A percentile compares a stretch with the other conserved stretches of the same genome.
These are phyloP conservation scores for Diaporthe ilicicola DNA, from an alignment of 2,329 filamentous ascomycete genomes.

Conservation along the genomic window DNA sequence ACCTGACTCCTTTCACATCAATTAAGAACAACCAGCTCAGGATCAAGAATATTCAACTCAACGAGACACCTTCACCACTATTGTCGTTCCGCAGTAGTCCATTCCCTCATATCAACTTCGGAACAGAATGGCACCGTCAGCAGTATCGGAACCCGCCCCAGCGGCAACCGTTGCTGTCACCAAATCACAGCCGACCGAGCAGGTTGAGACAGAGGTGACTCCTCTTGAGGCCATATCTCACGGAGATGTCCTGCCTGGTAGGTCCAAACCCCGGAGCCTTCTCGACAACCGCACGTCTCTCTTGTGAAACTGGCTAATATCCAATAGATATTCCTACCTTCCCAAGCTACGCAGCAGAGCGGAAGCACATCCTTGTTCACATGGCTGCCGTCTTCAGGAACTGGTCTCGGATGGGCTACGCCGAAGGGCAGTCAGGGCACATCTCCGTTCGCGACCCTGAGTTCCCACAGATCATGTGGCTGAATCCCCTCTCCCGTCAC, in stretches of 20 bases:
- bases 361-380: slow-evolving; percentile 71
- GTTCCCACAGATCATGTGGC: slow-evolving; percentile 71
- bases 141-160: slow-evolving; percentile 14
- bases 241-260: slow-evolving; percentile 40
- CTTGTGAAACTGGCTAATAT: neutral
- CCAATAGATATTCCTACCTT: slow-evolving; percentile 53
- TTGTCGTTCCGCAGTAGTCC: neutral
- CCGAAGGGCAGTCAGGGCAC: slow-evolving; percentile 70
- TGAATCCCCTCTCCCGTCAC: slow-evolving; percentile 72
- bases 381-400: slow-evolving; percentile 75
- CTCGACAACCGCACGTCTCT: neutral
- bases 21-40: neutral
- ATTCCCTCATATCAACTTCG: too few relatives aligned
- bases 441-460: slow-evolving; percentile 75
- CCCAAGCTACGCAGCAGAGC: slow-evolving; percentile 52
- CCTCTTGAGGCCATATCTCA: slow-evolving; percentile 41
- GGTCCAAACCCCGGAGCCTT: neutral
- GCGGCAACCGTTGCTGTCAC: slow-evolving; percentile 5
- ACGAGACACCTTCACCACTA: neutral
- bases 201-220: slow-evolving; percentile 34
- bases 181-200: slow-evolving; percentile 22
- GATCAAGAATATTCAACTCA: neutral
- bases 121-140: slow-evolving; percentile 27
- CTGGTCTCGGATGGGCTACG: slow-evolving; percentile 70
- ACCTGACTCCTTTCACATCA: neutral